A percentile compares a stretch with the other conserved stretches of the same genome.
phyloP scores from a whole-genome alignment of 768 basidiomycete species.

The Phylloporus rhodoxanthus region DNA sequence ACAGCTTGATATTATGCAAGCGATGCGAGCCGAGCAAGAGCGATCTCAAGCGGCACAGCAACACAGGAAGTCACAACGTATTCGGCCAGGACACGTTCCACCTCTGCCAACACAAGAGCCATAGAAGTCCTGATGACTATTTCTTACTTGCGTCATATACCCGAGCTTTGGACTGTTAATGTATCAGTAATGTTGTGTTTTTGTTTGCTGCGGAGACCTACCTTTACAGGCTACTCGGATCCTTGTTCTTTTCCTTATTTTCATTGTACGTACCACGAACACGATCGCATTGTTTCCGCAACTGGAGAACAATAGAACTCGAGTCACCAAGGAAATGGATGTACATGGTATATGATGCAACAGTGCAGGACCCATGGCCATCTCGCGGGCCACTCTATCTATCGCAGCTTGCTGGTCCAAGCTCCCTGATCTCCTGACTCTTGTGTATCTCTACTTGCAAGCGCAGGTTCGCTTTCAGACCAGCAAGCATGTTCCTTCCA shows the following conservation, averaged over 20 bases:
- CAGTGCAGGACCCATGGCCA: not conserved
- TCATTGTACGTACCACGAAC: constrained; percentile 7
- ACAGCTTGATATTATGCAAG: constrained; percentile 74
- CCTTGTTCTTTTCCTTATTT: constrained; percentile 21
- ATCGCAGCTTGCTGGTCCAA: constrained; percentile 25
- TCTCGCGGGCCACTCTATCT: not conserved
- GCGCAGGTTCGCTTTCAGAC: constrained; percentile 19
- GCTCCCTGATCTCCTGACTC: constrained; percentile 4
- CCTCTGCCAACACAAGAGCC: constrained; percentile 23
- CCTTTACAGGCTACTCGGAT: constrained; percentile 9
- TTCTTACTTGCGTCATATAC: constrained; percentile 24
- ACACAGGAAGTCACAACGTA: constrained; percentile 54
- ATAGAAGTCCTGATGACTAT: constrained; percentile 7
- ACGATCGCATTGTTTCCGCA: constrained; percentile 2
- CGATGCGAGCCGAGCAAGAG: constrained; percentile 81
- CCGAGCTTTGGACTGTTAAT: constrained; percentile 7
- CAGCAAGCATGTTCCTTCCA: constrained; percentile 20
- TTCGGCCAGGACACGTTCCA: constrained; percentile 30
- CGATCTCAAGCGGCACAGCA: constrained; percentile 57
- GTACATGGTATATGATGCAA: constrained; percentile 1
- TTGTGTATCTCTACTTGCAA: constrained; percentile 9
- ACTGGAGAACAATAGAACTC: constrained; percentile 22
- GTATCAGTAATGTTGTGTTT: no score
- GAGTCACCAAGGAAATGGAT: constrained; percentile 23
- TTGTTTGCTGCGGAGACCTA: constrained; percentile 13